Evolutionary conservation across 176 grass and related monocot species (phyloP).

Genomic region (Stipa capillata): DNA sequence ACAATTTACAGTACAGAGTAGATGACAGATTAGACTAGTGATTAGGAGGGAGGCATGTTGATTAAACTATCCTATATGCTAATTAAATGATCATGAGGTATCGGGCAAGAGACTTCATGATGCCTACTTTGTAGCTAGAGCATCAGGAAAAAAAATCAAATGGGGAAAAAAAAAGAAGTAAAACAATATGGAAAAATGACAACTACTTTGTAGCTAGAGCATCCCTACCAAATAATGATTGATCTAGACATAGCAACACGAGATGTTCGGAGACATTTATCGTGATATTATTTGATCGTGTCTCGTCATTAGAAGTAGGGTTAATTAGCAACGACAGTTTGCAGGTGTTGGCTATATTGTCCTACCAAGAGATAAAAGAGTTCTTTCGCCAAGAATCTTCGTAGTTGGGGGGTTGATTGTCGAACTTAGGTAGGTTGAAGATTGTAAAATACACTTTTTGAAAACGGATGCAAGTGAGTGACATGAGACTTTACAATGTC

Average conservation of each 20-base stretch:
- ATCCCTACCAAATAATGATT: conserved; percentile 37
- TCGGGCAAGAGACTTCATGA: conserved; percentile 2
- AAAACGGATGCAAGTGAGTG: no score
- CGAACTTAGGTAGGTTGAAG: no score
- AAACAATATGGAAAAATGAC: conserved; percentile 1
- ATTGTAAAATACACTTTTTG: no score
- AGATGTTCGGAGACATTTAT: neutral
- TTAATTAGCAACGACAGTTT: neutral
- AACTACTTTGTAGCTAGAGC: conserved; percentile 36
- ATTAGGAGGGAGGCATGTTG: conserved; percentile 2
- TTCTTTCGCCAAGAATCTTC: no score
- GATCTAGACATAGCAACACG: conserved; percentile 49
- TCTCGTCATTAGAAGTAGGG: neutral
- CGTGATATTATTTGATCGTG: neutral
- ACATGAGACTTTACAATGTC: neutral
- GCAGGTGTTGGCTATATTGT: neutral
- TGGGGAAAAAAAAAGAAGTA: neutral
- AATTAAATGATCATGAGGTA: conserved; percentile 7
- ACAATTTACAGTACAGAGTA: neutral
- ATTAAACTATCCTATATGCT: no score
- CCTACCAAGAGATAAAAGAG: no score
- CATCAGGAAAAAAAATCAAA: neutral
- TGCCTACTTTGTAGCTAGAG: neutral
- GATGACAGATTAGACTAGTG: neutral
- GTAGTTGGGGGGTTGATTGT: no score